Percentiles rank a stretch among this genome's conserved stretches.
phyloP scores from a whole-genome alignment of 1,284 basidiomycete species.

The Ceratobasidium sp. region DNA sequence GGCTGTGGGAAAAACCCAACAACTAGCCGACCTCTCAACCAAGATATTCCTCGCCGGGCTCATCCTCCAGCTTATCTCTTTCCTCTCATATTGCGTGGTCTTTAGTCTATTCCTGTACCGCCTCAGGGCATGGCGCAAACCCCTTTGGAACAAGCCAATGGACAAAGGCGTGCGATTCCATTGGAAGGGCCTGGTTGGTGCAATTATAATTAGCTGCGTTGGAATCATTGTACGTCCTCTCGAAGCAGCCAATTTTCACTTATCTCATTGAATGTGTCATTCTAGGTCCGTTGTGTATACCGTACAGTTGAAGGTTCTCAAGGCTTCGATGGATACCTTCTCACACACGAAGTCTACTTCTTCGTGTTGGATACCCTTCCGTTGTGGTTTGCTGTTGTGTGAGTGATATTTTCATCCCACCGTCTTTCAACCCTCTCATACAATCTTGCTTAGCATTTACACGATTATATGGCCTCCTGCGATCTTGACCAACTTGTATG shows the following conservation, averaged over 20 bases:
- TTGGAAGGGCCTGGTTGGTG: conserved; percentile 50
- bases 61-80: conserved; percentile 50
- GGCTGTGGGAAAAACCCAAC: neutral
- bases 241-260: neutral
- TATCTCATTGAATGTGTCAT: neutral
- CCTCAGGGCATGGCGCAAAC: conserved; percentile 46
- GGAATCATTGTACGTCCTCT: conserved; percentile 47
- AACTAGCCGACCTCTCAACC: neutral
- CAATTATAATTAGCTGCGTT: conserved; percentile 50
- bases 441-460: neutral
- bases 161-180: conserved; percentile 32
- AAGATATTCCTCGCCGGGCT: neutral
- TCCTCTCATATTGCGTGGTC: conserved; percentile 53
- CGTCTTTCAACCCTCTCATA: neutral
- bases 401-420: neutral
- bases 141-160: conserved; percentile 19
- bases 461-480: neutral
- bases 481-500: neutral
- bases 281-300: conserved; percentile 37
- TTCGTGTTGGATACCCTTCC: conserved; percentile 29
- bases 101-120: conserved; percentile 51
- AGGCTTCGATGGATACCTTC: conserved; percentile 28
- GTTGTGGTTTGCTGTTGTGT: conserved; percentile 17
- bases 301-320: conserved; percentile 29
- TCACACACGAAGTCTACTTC: conserved; percentile 30